Percentiles rank a stretch among this genome's conserved stretches.
Evolutionary conservation across 257 asterid genomes (phyloP).

Genomic region (Penstemon eatonii): DNA sequence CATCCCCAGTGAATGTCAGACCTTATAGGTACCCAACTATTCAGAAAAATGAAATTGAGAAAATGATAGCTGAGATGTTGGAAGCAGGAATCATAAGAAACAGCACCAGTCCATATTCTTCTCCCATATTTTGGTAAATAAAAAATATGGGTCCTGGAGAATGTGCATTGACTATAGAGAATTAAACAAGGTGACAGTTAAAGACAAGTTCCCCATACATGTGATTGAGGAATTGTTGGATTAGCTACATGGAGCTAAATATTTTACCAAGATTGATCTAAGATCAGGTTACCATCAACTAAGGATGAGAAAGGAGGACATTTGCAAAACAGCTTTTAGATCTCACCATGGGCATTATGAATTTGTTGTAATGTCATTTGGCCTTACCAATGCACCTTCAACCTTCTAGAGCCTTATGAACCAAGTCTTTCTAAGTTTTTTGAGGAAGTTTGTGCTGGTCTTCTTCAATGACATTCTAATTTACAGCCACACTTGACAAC

Average conservation of each 20-base stretch:
- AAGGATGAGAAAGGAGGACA: not conserved
- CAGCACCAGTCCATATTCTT: not conserved
- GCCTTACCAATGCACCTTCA: too few species aligned
- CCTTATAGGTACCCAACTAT: not conserved
- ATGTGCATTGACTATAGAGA: not conserved
- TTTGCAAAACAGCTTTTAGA: not conserved
- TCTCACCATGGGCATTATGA: slow-evolving; percentile 18
- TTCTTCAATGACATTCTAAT: too few species aligned
- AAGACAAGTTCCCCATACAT: slow-evolving; percentile 7
- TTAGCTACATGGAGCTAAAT: not conserved
- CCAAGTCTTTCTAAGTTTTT: too few species aligned
- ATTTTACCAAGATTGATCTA: slow-evolving; percentile 10
- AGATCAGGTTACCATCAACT: slow-evolving; percentile 19
- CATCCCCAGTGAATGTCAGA: too few species aligned
- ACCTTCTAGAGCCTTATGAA: too few species aligned
- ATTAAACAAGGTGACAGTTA: not conserved
- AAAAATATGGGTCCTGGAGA: not conserved
- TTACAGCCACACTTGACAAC: too few species aligned
- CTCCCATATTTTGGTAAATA: not conserved
- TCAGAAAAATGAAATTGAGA: slow-evolving; percentile 10
- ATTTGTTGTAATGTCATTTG: not conserved
- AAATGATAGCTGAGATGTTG: not conserved
- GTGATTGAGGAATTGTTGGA: slow-evolving; percentile 14
- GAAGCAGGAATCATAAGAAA: not conserved
- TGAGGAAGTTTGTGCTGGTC: too few species aligned